Base-by-base conservation (phyloP, 2,329 filamentous ascomycete species). In the Colletotrichum graminicola region DNA sequence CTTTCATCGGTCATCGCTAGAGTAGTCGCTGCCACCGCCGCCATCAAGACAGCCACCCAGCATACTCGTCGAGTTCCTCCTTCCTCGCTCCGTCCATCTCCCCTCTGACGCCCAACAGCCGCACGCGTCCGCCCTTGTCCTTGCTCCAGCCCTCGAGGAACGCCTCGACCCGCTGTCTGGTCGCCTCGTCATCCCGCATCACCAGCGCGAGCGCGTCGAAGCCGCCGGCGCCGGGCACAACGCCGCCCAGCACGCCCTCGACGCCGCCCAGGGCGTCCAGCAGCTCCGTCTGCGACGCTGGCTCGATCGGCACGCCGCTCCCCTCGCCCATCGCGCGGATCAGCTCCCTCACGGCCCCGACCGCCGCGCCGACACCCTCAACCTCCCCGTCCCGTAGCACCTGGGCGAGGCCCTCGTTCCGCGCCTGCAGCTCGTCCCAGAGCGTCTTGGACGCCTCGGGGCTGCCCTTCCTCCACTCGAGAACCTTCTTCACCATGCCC, bases 151-250 rank as follows among this genome's bases (percentile, higher is more conserved):
- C 82, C 26, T 82, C 83, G 70, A 97, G 80, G 54, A 94, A 90
- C 54, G 82, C 81, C 73, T 88, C 85, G 29, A 98, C 81, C 16
- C 84, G 82, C 29, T 79, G 78, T 66, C 92, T 83, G 1, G 93
- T 93, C 60, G 86, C 87, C 45, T 85, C 86, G 64, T 93, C 90
- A 76, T 98, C 93, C 76, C 88, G 87, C 74, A 97, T 89, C 71
- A 99, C 81, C 72, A 99, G 80, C 0, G 92, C 93, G 66, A 97
- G 87, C 1, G 96, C 96, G 84, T 99, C 96, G 78, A 93, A 98
- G 0, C 96, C 96, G 12, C 96, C 96, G 0, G 96, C 96, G 0
- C 96, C 96, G 0, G 96, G 96, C 0, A 98, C 96, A 0, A 98
- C 94, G 0, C 95, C 96, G 0, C 94, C 95, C 74, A 95, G 89